Base-by-base conservation (phyloP, 1,284 basidiomycete species). In the Melampsora larici-populina region DNA sequence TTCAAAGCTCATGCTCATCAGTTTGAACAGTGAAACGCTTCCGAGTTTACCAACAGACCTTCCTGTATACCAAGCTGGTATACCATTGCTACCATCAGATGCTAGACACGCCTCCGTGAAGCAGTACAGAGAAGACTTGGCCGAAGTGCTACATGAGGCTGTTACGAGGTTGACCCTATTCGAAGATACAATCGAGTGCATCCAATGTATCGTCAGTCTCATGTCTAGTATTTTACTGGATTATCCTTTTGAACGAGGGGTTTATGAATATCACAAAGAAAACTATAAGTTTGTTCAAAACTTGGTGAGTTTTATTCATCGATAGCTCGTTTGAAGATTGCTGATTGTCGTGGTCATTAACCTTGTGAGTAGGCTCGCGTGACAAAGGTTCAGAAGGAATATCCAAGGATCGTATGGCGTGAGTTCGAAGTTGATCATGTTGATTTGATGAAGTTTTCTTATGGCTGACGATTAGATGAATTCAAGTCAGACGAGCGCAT, bases 131-230 rank as follows among this genome's bases (percentile, higher is more conserved):
- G 82, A 84, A 29, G 88, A 89, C 18, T 91, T 91, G 79, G 94
- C 92, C 2, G 85, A 89, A 60, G 85, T 92, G 21, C 85, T 93
- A 43, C 88, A 91, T 79, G 86, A 86, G 21, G 93, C 94, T 1
- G 90, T 93, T 3, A 85, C 84, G 21, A 87, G 88, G n/a, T 85
- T 94, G 75, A 87, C 87, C 49, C 86, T 88, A 72, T 91, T 88
- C 43, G 94, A 97, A 84, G 94, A 95, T 83, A 94, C 96, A 80
- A 94, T 95, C 77, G 97, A 99, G 83, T 90, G 92, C 13, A 89
- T 97, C 79, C 86, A 86, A 80, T 83, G 86, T 75, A 83, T 87
- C 11, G 84, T 88, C 49, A 83, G 88, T 79, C 89, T 89, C 0
- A 89, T 92, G 64, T 91, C 93, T 79, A 88, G 89, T 0, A 91